Percentiles rank a stretch among this genome's conserved stretches.
These are phyloP conservation scores for Puccinia sorghi DNA, from an alignment of 1,284 basidiomycete species.

Conservation along the genomic window DNA sequence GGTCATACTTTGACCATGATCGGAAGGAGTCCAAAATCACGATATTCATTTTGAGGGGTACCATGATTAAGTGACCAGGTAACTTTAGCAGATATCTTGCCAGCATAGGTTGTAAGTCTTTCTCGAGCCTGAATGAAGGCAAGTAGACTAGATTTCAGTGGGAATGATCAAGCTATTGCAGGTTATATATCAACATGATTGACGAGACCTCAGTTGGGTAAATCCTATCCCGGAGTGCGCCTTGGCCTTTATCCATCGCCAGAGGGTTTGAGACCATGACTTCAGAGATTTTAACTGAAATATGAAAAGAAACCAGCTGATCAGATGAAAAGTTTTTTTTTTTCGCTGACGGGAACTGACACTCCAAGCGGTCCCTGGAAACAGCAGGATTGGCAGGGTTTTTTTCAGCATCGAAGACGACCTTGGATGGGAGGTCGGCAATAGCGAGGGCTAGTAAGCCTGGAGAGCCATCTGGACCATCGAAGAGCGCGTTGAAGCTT, in stretches of 20 bases:
- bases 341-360: slow-evolving; percentile 50
- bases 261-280: slow-evolving; percentile 82
- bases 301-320: neutral
- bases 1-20: slow-evolving; percentile 89
- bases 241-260: slow-evolving; percentile 79
- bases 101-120: slow-evolving; percentile 85
- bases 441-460: slow-evolving; percentile 80
- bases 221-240: slow-evolving; percentile 72
- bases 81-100: slow-evolving; percentile 84
- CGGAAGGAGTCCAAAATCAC: slow-evolving; percentile 88
- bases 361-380: slow-evolving; percentile 58
- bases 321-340: neutral
- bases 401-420: slow-evolving; percentile 81
- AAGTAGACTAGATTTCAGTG: neutral
- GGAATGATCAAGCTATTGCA: slow-evolving; percentile 49
- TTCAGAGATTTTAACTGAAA: slow-evolving; percentile 81
- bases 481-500: slow-evolving; percentile 90
- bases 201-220: slow-evolving; percentile 79
- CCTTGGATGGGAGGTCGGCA: slow-evolving; percentile 81
- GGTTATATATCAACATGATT: neutral
- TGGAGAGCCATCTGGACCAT: slow-evolving; percentile 71
- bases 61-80: slow-evolving; percentile 79
- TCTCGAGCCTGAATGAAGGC: slow-evolving; percentile 72
- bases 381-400: slow-evolving; percentile 54
- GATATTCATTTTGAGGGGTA: slow-evolving; percentile 72